Evolutionary conservation across 208 protist species (phyloP).

Genomic region (Leishmania major): DNA sequence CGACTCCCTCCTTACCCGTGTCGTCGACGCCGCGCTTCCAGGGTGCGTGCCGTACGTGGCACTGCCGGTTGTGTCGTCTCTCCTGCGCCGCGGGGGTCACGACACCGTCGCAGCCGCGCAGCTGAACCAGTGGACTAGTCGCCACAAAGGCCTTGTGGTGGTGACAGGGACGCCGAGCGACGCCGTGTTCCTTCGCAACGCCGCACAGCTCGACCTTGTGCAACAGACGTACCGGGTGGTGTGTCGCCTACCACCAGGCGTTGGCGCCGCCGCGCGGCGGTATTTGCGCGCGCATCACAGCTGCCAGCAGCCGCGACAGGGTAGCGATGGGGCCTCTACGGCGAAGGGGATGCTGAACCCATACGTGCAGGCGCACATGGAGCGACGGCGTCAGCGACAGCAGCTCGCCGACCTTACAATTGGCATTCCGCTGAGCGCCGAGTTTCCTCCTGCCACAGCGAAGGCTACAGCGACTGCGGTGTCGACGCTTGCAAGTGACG

Average conservation of each 20-base stretch:
- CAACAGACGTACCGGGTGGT: slow-evolving; percentile 65
- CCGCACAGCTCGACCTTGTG: slow-evolving; percentile 60
- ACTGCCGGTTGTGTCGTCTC: slow-evolving; percentile 27
- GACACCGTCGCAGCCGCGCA: slow-evolving; percentile 16
- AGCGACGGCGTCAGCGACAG: slow-evolving; percentile 5
- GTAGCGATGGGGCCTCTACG: not conserved
- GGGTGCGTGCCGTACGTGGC: slow-evolving; percentile 35
- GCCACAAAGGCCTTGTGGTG: slow-evolving; percentile 60
- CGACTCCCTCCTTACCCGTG: slow-evolving; percentile 55
- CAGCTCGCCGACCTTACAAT: slow-evolving; percentile 1
- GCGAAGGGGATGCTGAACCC: slow-evolving; percentile 24
- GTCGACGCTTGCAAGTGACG: not conserved
- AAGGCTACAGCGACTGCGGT: not conserved
- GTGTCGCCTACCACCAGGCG: slow-evolving; percentile 57
- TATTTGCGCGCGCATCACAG: not conserved
- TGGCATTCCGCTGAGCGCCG: slow-evolving; percentile 17
- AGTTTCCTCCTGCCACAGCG: not conserved
- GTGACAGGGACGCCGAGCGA: slow-evolving; percentile 42
- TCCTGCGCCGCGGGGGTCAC: slow-evolving; percentile 18
- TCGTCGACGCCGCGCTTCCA: slow-evolving; percentile 46
- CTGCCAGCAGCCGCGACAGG: not conserved
- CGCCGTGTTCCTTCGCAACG: slow-evolving; percentile 67
- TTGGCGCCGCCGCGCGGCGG: slow-evolving; percentile 29
- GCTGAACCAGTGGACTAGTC: slow-evolving; percentile 54
- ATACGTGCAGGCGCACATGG: slow-evolving; percentile 35